Evolutionary conservation across 2,329 filamentous ascomycete species (phyloP).

Genomic region (Paraphaeosphaeria minitans): DNA sequence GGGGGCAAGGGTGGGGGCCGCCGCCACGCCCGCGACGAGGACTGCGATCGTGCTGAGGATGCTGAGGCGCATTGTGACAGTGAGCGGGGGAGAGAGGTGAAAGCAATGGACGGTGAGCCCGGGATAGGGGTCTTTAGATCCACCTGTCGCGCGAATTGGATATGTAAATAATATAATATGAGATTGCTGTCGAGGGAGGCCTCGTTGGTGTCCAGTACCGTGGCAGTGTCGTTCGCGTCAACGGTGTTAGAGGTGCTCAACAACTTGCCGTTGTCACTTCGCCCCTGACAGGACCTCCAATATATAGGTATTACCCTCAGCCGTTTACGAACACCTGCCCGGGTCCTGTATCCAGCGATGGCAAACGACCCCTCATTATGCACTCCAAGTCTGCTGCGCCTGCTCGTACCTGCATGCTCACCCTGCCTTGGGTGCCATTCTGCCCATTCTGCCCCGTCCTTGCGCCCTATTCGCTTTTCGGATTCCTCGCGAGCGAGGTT

Average conservation of each 20-base stretch:
- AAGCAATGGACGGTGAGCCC: background rate
- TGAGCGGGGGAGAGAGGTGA: background rate
- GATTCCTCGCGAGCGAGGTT: background rate
- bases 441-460: background rate
- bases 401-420: slow-evolving; percentile 2
- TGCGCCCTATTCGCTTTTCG: background rate
- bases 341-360: background rate
- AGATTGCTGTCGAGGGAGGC: slow-evolving; percentile 1
- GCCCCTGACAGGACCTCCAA: background rate
- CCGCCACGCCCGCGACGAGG: slow-evolving; percentile 9
- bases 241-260: background rate
- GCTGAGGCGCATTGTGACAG: slow-evolving; percentile 1
- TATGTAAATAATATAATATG: background rate
- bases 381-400: background rate
- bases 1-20: slow-evolving; percentile 10
- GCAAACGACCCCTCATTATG: background rate
- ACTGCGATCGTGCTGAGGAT: slow-evolving; percentile 15
- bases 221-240: background rate
- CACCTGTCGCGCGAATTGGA: background rate
- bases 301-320: background rate
- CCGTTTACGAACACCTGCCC: slow-evolving; percentile 1
- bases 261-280: background rate
- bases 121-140: background rate
- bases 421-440: background rate
- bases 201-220: slow-evolving; percentile 5